Evolutionary conservation across 2,329 filamentous ascomycete species (phyloP), one percentile per base, ranked within the genome.

Genomic region (Iodosphaeria phyllophila): DNA sequence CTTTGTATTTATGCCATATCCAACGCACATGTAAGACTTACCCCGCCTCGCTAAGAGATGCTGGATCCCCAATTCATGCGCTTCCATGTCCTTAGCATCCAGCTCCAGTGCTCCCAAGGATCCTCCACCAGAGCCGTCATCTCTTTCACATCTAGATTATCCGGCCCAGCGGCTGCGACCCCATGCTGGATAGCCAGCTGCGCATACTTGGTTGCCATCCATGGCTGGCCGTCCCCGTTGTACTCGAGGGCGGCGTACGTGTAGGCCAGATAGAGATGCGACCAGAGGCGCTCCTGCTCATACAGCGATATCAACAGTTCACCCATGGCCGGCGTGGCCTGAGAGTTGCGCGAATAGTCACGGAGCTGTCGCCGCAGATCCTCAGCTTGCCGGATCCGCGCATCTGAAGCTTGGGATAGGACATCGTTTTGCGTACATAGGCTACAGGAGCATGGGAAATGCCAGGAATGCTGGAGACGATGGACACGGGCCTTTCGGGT

Each of bases 401-500:
- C 32, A 35, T 57, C 52, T 13, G 52, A 54, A 4, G 42, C 49
- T 4, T 26, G 31, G 3, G 35, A 25, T 23, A 43, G 30, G 8
- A 37, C 29, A 8, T 28, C 13, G 6, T 37, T 36, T 26, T 43
- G 37, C n/a, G 35, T 40, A 40, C 54, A 58, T 15, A 39, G 31
- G 28, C 46, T 39, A 38, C 54, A 58, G 15, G 41, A 35, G 39
- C 53, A 57, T 12, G 40, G 28, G 35, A 56, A 56, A 22, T 48
- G 47, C 53, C 53, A 57, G 5, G 36, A 42, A 9, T 25, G 12
- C 13, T 35, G 26, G n/a, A 55, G 38, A 18, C 41, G 36, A 6
- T 30, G 20, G n/a, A 39, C 30, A 4, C 54, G 47, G 8, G 33
- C 28, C 4, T 31, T 31, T n/a, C 41, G 40, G n/a, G 33, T 9